Evolutionary conservation across 2,329 filamentous ascomycete species (phyloP).

Genomic region (Sordariomycetes sp.): DNA sequence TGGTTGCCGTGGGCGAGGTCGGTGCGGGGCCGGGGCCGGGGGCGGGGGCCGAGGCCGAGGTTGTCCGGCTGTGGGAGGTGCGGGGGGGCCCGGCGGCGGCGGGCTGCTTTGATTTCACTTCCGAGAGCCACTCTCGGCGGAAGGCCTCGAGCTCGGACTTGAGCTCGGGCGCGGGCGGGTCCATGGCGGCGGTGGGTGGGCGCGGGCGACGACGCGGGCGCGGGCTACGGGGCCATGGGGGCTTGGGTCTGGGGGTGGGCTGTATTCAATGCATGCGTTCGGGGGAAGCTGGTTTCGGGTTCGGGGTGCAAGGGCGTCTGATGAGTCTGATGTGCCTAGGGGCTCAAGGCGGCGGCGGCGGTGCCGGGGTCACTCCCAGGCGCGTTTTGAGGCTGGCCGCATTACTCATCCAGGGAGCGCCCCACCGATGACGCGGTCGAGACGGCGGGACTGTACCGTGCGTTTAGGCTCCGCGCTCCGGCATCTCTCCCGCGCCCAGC

Average conservation of each 20-base stretch:
- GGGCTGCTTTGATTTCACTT: conserved; percentile 41
- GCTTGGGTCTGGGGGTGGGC: background rate
- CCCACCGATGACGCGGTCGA: background rate
- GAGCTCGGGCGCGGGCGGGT: conserved; percentile 18
- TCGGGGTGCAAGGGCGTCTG: too few relatives aligned
- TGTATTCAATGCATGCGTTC: background rate
- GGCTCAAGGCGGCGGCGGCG: background rate
- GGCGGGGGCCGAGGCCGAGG: background rate
- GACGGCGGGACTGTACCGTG: background rate
- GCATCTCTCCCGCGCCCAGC: too few relatives aligned
- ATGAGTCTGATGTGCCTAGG: too few relatives aligned
- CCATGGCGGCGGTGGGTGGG: background rate
- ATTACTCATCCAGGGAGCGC: background rate
- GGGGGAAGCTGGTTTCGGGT: background rate
- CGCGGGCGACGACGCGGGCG: background rate
- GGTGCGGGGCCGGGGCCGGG: background rate
- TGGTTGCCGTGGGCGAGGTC: conserved; percentile 2
- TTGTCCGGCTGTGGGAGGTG: background rate
- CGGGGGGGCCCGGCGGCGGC: conserved; percentile 1
- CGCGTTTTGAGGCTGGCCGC: background rate
- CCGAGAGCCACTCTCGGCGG: conserved; percentile 73
- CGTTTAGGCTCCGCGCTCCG: too few relatives aligned
- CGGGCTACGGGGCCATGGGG: background rate
- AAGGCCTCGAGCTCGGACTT: conserved; percentile 74
- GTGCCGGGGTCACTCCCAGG: background rate